Evolutionary conservation across 2,329 filamentous ascomycete species (phyloP), one percentile per base, ranked within the genome.

Genomic region (Aspergillus caelatus): DNA sequence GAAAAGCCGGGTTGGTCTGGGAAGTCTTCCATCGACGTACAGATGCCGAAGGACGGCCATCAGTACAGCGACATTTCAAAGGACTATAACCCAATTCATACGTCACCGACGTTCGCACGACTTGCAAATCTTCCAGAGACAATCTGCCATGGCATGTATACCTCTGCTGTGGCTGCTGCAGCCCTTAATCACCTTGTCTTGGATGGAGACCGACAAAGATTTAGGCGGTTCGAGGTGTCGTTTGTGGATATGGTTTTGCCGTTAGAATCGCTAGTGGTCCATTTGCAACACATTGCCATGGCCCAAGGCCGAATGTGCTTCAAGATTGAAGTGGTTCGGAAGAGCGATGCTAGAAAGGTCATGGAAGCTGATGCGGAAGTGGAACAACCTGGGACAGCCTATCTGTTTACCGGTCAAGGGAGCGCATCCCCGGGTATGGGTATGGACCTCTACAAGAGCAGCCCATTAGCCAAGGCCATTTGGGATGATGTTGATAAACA

Each of bases 351-450:
- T 74, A 94, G 97, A 71, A 97, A 96, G 84, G 93, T 97, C 8
- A 84, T 98, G 7, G 84, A 96, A 59, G 94, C 91, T 73, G 93
- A 97, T 80, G 94, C 94, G 28, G 94, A 97, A 79, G 92, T 98
- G 59, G 94, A 98, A 80, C 94, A 98, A 78, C 94, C 94, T 12
- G 91, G 94, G 30, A 95, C 94, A 0, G 89, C 94, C 9, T 98
- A 98, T 75, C 91, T 98, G 70, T 98, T 98, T 80, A 98, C 94
- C 65, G 94, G 94, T 60, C 94, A 98, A 80, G 94, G 94, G 72
- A 97, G 93, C 59, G 94, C 98, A 79, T 94, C 97, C 80, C 94
- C 97, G 79, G 94, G 94, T 66, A 98, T 98, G 94, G 94, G 94
- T 78, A 98, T 98, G 94, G 94, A 97, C 74, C 85, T 98, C 60